Base-by-base conservation (phyloP, 2,329 filamentous ascomycete species). In the Phialophora macrospora region DNA sequence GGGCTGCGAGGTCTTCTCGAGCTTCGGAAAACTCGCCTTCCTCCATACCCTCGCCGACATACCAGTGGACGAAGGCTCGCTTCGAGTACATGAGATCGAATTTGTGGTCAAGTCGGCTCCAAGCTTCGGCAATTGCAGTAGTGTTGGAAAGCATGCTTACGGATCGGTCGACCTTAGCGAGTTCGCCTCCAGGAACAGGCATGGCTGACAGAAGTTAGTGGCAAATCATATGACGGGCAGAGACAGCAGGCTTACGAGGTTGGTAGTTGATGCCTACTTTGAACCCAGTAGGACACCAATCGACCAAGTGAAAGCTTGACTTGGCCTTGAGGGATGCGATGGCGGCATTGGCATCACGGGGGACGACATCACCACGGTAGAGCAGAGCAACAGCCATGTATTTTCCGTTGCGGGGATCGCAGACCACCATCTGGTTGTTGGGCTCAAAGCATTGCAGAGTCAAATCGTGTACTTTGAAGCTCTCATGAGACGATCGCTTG, bases 41-140 rank as follows among this genome's bases (percentile, higher is more conserved):
- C 82, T 95, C 91, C 91, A 95, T 95, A 81, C 91, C 91, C 82
- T 95, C 91, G 71, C 91, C 91, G 61, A 95, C 91, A 72, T 89
- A 89, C 87, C 87, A 89, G 75, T 89, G 87, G n/a, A 89, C 87
- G 74, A 89, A 89, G 12, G 87, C 87, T 68, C 87, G 84, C 80
- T 89, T 89, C 67, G 83, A 84, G 78, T 89, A 89, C 87, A 89
- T 89, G 68, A 89, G 83, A 73, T 89, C 87, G 76, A 89, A 89
- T 75, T 89, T 89, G 78, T 87, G 85, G 74, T 87, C 85, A 41
- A 89, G 82, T 70, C 85, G 81, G 55, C 81, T 81, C 87, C 87
- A 89, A 8, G 87, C 87, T 75, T 89, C 87, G 55, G 86, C 81
- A 65, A 89, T 89, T 51, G 87, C 85, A 28, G 87, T 89, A 60